Base-by-base conservation (phyloP, 768 basidiomycete genomes). In the Lentinula sp. region DNA sequence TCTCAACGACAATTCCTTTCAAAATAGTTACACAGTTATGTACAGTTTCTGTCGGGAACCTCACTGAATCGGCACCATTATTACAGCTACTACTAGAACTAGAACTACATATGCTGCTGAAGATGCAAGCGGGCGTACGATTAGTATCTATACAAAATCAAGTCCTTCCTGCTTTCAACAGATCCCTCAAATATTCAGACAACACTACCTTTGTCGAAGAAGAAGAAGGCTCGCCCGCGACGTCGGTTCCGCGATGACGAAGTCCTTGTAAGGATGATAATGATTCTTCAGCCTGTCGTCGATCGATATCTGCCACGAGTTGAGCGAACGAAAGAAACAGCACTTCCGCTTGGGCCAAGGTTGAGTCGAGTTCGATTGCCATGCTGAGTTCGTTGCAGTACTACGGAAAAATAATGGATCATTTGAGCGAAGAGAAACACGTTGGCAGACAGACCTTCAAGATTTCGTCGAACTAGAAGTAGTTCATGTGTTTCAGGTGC, bases 351-450 rank as follows among this genome's bases (percentile, higher is more conserved):
- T 98, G 97, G 0, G 93, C 90, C 8, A 99, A 83, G 18, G 97
- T 96, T 0, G 88, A 86, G 71, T 97, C 90, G n/a, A 98, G 83
- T 71, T 98, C 97, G 66, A 99, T 96, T 56, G 94, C 93, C 88
- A 93, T 93, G 74, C 90, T 92, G 63, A 96, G 85, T 67, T 96
- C 93, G 69, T 95, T 96, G 77, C 91, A 93, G 67, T 95, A 97
- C 87, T 90, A 65, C 37, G 48, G 36, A 62, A 35, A 35, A 61
- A 57, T 66, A 20, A 60, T 42, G 32, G 20, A 57, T 50, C 28
- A 23, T 58, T 32, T 43, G 23, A 56, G 8, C 4, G 28, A 57
- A 41, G 39, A 33, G 4, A 53, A 16, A 23, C 10, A 50, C 12
- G 6, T 20, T 13, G 4, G 18, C n/a, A 33, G 10, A 65, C 75